phyloP scores from a whole-genome alignment of 129 eudicot genomes.

The Escallonia herrerae region DNA sequence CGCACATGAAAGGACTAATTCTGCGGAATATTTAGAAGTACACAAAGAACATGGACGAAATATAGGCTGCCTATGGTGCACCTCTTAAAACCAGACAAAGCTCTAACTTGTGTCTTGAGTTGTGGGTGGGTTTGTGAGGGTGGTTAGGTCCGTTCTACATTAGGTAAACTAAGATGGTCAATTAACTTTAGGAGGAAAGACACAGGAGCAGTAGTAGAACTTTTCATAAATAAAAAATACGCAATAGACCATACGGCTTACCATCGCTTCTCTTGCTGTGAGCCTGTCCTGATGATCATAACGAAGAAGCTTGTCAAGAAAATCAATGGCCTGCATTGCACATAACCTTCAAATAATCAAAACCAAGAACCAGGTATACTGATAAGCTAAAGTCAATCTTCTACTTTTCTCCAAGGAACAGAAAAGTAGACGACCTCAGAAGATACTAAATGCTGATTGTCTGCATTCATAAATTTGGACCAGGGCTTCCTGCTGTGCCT shows the following conservation, averaged over 20 bases:
- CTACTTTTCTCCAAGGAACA: slow-evolving; percentile 1
- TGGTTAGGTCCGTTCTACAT: too few species aligned
- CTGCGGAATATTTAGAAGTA: too few species aligned
- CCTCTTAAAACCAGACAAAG: too few species aligned
- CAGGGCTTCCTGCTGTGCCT: slow-evolving; percentile 99
- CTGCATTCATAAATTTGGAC: slow-evolving; percentile 84
- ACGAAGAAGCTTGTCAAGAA: slow-evolving; percentile 94
- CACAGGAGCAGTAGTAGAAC: too few species aligned
- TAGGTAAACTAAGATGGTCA: too few species aligned
- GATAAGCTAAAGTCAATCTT: neutral
- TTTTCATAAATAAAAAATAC: too few species aligned
- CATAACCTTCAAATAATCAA: neutral
- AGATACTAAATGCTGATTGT: slow-evolving; percentile 89
- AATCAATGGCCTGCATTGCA: slow-evolving; percentile 71
- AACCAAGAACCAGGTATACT: neutral
- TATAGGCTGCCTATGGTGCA: too few species aligned
- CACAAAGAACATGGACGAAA: too few species aligned
- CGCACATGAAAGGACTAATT: too few species aligned
- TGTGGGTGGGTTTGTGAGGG: too few species aligned
- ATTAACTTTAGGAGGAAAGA: too few species aligned
- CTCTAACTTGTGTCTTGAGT: too few species aligned
- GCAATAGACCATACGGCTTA: slow-evolving; percentile 2
- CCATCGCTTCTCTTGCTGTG: slow-evolving; percentile 99
- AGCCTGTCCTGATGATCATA: slow-evolving; percentile 96
- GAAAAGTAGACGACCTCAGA: slow-evolving; percentile 53